phyloP scores from a whole-genome alignment of 176 grass and related monocot genomes.

The Oryza longistaminata region DNA sequence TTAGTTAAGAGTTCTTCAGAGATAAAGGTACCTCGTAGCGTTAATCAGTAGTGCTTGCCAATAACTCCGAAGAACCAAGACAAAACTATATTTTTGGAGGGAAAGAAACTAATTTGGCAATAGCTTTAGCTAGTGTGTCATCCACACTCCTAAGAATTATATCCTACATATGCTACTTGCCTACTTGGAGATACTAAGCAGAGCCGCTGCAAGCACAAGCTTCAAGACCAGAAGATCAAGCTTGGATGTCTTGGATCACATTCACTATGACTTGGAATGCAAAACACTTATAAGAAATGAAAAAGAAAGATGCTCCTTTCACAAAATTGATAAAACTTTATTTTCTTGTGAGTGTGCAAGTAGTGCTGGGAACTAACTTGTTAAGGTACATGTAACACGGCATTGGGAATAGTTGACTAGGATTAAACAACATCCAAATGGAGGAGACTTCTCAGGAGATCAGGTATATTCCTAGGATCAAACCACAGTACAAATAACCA shows the following conservation, averaged over 20 bases:
- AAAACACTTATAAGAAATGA: not conserved
- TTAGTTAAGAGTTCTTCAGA: too few species aligned
- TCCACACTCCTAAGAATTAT: too few species aligned
- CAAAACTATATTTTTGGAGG: too few species aligned
- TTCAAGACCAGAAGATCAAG: not conserved
- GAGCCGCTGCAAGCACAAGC: not conserved
- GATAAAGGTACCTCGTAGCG: too few species aligned
- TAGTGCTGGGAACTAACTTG: not conserved
- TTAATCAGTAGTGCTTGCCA: too few species aligned
- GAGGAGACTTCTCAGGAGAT: not conserved
- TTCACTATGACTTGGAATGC: not conserved
- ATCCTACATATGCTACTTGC: too few species aligned
- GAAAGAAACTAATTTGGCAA: too few species aligned
- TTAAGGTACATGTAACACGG: conserved; percentile 17
- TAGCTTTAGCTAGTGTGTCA: too few species aligned
- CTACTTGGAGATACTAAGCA: not conserved
- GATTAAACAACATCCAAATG: conserved; percentile 1
- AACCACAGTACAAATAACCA: not conserved
- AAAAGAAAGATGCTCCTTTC: not conserved
- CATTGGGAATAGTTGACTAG: conserved; percentile 25
- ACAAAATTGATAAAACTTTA: not conserved
- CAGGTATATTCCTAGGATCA: conserved; percentile 42
- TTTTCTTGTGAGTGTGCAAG: not conserved
- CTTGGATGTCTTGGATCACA: not conserved
- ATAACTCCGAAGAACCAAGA: too few species aligned